These are phyloP conservation scores for Ganoderma sinense DNA, from an alignment of 1,284 basidiomycete genomes.

Conservation along the genomic window DNA sequence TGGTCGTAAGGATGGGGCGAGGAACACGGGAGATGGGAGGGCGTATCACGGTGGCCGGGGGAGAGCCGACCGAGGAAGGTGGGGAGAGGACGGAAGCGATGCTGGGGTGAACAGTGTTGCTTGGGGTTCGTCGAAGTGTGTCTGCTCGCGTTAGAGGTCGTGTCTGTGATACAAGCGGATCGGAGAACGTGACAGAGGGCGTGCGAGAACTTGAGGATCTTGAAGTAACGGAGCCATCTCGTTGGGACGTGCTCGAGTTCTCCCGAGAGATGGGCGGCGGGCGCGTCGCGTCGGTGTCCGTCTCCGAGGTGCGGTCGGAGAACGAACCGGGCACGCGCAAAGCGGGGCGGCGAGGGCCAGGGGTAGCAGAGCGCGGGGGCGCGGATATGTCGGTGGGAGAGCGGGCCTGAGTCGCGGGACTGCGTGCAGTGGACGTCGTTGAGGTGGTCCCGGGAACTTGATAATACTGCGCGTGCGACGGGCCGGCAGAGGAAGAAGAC, in stretches of 20 bases:
- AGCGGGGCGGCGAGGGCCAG: constrained; percentile 22
- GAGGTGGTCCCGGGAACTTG: constrained; percentile 36
- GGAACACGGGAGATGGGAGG: no score
- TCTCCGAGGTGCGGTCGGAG: constrained; percentile 31
- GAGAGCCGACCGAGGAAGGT: constrained; percentile 1
- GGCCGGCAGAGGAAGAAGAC: constrained; percentile 24
- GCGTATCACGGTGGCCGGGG: constrained; percentile 3
- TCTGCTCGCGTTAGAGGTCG: constrained; percentile 15
- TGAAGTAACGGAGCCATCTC: constrained; percentile 16
- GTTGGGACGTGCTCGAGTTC: constrained; percentile 20
- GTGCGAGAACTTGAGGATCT: constrained; percentile 21
- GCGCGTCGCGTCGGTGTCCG: constrained; percentile 27
- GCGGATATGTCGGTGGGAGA: constrained; percentile 19
- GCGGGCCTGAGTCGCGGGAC: constrained; percentile 31
- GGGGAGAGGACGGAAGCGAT: constrained; percentile 9
- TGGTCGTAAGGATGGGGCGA: constrained; percentile 13
- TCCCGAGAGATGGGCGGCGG: constrained; percentile 18
- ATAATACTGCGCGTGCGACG: constrained; percentile 44
- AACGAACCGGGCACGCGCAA: constrained; percentile 30
- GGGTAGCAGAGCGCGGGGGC: constrained; percentile 43
- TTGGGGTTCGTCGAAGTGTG: constrained; percentile 4
- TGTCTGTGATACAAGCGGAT: constrained; percentile 19
- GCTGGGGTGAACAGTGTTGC: not conserved
- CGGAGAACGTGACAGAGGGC: constrained; percentile 27
- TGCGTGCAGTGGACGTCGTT: constrained; percentile 33